Percentiles rank a stretch among this genome's conserved stretches.
Evolutionary conservation across 306 rosid genomes (phyloP).

Genomic region (Castanopsis chinensis): DNA sequence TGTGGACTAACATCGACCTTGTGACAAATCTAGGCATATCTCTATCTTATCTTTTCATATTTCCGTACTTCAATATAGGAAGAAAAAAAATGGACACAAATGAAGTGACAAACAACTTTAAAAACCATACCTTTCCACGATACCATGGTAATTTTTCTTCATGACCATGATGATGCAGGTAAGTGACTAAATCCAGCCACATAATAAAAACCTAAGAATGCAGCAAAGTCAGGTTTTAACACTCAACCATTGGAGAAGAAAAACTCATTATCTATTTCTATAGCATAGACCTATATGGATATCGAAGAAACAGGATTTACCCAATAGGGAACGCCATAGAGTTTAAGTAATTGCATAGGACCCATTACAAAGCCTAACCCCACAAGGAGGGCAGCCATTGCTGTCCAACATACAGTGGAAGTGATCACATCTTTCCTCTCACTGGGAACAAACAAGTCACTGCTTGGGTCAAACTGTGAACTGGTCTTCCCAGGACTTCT

Average conservation of each 20-base stretch:
- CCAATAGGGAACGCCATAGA: slow-evolving; percentile 77
- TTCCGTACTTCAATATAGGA: background rate
- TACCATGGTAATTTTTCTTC: slow-evolving; percentile 96
- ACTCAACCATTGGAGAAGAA: slow-evolving; percentile 5
- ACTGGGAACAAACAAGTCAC: slow-evolving; percentile 68
- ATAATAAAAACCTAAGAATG: slow-evolving; percentile 65
- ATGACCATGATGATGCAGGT: slow-evolving; percentile 97
- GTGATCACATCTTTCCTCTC: slow-evolving; percentile 81
- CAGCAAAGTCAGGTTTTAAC: slow-evolving; percentile 22
- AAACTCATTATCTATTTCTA: background rate
- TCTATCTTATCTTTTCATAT: background rate
- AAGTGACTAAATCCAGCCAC: slow-evolving; percentile 96
- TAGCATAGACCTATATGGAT: background rate
- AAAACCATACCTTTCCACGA: slow-evolving; percentile 76
- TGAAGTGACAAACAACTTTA: background rate
- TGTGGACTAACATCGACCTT: background rate
- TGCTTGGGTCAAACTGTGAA: slow-evolving; percentile 76
- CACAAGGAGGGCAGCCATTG: slow-evolving; percentile 86
- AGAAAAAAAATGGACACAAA: background rate
- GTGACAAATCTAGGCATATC: background rate
- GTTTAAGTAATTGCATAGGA: slow-evolving; percentile 82
- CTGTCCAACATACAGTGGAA: slow-evolving; percentile 80
- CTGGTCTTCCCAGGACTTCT: slow-evolving; percentile 97
- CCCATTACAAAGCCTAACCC: slow-evolving; percentile 70
- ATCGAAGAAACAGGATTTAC: slow-evolving; percentile 39